Base-by-base conservation (phyloP, 2,329 filamentous ascomycete genomes). In the Fusarium multiceps region DNA sequence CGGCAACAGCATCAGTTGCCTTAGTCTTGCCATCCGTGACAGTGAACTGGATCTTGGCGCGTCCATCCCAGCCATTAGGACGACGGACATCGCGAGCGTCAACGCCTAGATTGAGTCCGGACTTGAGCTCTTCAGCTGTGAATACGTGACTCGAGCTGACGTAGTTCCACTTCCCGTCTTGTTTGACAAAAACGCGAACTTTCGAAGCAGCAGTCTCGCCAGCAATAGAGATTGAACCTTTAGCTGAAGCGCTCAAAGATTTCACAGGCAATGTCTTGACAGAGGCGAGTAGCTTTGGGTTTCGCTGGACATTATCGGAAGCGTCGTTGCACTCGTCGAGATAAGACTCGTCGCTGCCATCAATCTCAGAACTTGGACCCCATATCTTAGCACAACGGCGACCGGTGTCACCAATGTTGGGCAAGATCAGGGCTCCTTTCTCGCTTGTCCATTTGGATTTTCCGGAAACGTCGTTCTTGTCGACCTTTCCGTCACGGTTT, bases 401-500 rank as follows among this genome's bases (percentile, higher is more conserved):
- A 28, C 71, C 49, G 1, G 73, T 75, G 42, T 82, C 80, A 13
- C 78, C 80, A 4, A 82, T 77, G 27, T 80, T 80, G 3, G 80
- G 71, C 0, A 82, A 73, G 32, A 82, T 78, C 3, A 82, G 70
- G 2, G 80, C 79, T 3, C 80, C 80, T 3, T 55, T 59, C 0
- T 48, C 25, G 1, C 56, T 7, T 1, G 75, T 74, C 77, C 76
- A 78, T 1, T 34, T 40, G 0, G 56, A 34, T 61, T 79, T 81
- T 5, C 60, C 64, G 0, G 11, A 10, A 0, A 66, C 20, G 40
- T 80, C 77, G 1, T 65, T 58, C 2, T 49, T 30, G 4, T 80
- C 75, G 46, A 81, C 68, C 1, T 57, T 45, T 10, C 79, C 79
- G 45, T 81, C 80, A 3, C 80, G 77, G 54, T 82, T 80, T 11